Conservation (phyloP, 2,329 filamentous ascomycete genomes). For the Blastomyces emzantsi region DNA sequence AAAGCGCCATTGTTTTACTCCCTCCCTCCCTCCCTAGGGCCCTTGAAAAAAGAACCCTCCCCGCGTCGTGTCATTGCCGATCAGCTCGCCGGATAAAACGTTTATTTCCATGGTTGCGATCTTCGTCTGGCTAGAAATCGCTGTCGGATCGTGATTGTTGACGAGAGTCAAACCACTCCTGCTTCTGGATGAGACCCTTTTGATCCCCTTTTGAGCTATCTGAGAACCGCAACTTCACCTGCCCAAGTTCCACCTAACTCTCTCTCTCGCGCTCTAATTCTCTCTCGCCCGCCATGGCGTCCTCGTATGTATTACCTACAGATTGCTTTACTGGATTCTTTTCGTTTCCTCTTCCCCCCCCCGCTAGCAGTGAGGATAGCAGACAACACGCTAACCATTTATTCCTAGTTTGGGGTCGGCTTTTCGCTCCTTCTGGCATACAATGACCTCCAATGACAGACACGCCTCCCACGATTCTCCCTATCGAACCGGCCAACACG, state of each 20-base stretch:
- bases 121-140: background rate
- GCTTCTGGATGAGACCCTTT: background rate
- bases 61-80: background rate
- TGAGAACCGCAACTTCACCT: background rate
- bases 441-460: slow-evolving; percentile 69
- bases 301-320: slow-evolving; percentile 9
- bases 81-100: background rate
- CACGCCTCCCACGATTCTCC: slow-evolving; percentile 89
- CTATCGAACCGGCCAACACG: slow-evolving; percentile 81
- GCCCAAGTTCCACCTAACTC: background rate
- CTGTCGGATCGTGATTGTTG: background rate
- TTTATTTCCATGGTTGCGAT: background rate
- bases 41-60: background rate
- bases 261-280: too few relatives aligned
- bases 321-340: background rate
- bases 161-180: background rate
- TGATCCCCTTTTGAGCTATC: background rate
- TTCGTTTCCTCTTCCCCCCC: background rate
- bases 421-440: slow-evolving; percentile 92
- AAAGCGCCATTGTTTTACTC: background rate
- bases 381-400: background rate
- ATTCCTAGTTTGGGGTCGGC: slow-evolving; percentile 53
- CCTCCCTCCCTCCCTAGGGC: background rate
- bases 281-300: slow-evolving; percentile 9
- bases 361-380: background rate